Conservation (phyloP, 306 rosid genomes). For the Betula pendula region DNA sequence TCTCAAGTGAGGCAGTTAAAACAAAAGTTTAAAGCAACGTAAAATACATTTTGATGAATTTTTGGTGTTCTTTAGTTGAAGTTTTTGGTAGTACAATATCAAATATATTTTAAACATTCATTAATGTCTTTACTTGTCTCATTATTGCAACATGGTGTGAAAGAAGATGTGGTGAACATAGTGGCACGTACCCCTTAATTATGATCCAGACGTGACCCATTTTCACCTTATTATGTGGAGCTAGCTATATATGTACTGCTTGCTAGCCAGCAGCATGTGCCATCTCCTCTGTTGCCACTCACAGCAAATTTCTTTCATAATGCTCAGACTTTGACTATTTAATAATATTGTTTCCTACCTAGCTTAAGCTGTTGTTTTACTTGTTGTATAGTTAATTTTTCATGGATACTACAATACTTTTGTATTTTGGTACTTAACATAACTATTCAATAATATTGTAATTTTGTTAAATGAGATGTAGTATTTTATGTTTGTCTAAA, state of each 20-base stretch:
- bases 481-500: too few species aligned
- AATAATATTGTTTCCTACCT: too few species aligned
- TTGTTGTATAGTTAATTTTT: too few species aligned
- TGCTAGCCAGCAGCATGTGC: conserved; percentile 65
- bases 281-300: conserved; percentile 67
- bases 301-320: conserved; percentile 47
- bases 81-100: background rate
- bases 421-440: too few species aligned
- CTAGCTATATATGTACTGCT: conserved; percentile 72
- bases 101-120: background rate
- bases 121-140: background rate
- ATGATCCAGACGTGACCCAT: conserved; percentile 56
- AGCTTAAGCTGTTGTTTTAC: too few species aligned
- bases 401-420: too few species aligned
- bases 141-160: conserved; percentile 40
- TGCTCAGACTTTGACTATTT: conserved; percentile 57
- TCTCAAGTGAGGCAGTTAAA: too few species aligned
- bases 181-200: conserved; percentile 36
- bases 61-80: background rate
- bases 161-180: conserved; percentile 34
- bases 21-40: too few species aligned
- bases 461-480: too few species aligned
- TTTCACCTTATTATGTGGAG: conserved; percentile 54
- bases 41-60: background rate
- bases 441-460: too few species aligned